Evolutionary conservation across 2,329 filamentous ascomycete species (phyloP).

Genomic region (Eurotiales sp.): DNA sequence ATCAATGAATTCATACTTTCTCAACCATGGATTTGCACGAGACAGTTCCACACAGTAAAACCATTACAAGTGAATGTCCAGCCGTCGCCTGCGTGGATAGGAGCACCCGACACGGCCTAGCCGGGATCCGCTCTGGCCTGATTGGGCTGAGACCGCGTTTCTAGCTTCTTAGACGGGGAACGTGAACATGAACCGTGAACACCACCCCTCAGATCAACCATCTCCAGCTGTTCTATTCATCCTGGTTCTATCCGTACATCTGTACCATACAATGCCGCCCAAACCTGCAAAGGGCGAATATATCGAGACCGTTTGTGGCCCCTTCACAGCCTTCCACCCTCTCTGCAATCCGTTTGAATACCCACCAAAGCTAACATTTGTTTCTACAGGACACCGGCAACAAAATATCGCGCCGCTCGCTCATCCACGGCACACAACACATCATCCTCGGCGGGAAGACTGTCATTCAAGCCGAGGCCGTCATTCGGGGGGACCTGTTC

Average conservation of each 20-base stretch:
- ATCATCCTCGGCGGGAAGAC: constrained; percentile 97
- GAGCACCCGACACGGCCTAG: no score
- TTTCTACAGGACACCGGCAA: constrained; percentile 81
- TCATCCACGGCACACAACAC: constrained; percentile 91
- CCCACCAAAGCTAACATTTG: not conserved
- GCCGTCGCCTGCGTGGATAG: no score
- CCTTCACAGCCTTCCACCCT: constrained; percentile 5
- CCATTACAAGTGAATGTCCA: no score
- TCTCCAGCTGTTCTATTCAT: no score
- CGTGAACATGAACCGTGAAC: no score
- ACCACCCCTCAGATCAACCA: no score
- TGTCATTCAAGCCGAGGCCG: constrained; percentile 91
- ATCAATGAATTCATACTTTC: no score
- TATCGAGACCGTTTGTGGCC: constrained; percentile 76
- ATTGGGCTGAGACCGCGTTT: no score
- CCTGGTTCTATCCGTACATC: not conserved
- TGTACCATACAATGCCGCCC: constrained; percentile 60
- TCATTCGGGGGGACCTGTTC: constrained; percentile 85
- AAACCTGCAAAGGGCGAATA: constrained; percentile 84
- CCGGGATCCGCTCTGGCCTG: no score
- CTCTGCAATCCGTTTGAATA: not conserved
- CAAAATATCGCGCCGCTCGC: constrained; percentile 90
- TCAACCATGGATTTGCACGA: no score
- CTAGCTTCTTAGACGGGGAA: no score
- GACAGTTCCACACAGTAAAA: no score